Conservation (phyloP, 2,329 filamentous ascomycete genomes). For the Ascochyta fabae region DNA sequence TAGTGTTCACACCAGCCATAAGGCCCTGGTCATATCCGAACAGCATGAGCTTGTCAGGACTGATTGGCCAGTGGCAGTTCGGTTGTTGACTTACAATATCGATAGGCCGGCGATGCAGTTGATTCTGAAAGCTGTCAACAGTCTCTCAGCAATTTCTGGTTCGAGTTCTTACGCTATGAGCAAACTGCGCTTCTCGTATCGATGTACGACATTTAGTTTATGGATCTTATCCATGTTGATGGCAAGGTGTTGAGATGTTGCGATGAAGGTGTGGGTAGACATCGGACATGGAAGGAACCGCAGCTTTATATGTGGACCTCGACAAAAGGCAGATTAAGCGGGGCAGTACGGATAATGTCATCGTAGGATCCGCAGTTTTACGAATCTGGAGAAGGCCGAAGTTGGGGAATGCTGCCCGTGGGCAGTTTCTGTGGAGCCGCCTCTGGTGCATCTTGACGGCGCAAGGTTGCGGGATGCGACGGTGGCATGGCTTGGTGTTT, state of each 20-base stretch:
- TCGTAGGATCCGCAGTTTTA: constrained; percentile 1
- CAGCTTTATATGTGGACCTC: constrained; percentile 9
- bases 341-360: constrained; percentile 7
- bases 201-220: constrained; percentile 31
- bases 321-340: constrained; percentile 2
- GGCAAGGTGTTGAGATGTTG: not conserved
- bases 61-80: too few relatives aligned
- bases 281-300: not conserved
- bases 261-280: not conserved
- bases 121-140: constrained; percentile 20
- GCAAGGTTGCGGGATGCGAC: not conserved
- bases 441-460: not conserved
- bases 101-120: constrained; percentile 41
- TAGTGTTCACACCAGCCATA: constrained; percentile 45
- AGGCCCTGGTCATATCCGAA: constrained; percentile 45
- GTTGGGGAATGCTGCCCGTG: constrained; percentile 10
- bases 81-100: constrained; percentile 24
- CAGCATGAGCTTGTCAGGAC: constrained; percentile 4
- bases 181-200: constrained; percentile 35
- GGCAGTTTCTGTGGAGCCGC: constrained; percentile 2
- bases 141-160: not conserved
- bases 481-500: not conserved
- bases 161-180: constrained; percentile 28
- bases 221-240: constrained; percentile 36
- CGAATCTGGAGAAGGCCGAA: constrained; percentile 4